Conservation (phyloP, 306 rosid species). For the Cicer bijugum region DNA sequence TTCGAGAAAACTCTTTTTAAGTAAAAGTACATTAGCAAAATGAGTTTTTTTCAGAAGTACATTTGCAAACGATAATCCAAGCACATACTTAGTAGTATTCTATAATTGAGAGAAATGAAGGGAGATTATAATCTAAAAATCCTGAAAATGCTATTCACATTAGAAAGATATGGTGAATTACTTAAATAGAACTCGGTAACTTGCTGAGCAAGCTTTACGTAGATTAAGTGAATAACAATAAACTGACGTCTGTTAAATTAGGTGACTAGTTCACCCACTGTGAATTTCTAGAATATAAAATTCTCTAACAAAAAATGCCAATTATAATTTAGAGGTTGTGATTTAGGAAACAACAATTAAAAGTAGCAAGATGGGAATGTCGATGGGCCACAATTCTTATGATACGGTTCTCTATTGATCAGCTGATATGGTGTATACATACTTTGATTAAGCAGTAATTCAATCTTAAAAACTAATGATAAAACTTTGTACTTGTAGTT, state of each 20-base stretch:
- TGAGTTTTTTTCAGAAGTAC: no score
- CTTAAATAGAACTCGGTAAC: background rate
- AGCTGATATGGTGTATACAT: conserved; percentile 1
- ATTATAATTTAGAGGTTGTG: background rate
- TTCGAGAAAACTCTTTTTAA: no score
- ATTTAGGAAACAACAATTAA: conserved; percentile 8
- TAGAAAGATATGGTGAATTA: background rate
- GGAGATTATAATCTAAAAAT: background rate
- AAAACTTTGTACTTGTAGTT: conserved; percentile 7
- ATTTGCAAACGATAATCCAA: no score
- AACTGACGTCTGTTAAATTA: background rate
- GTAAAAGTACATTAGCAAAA: no score
- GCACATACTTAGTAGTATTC: background rate
- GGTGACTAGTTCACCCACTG: background rate
- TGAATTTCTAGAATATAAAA: background rate
- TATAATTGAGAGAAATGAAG: background rate
- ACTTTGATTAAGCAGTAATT: conserved; percentile 9
- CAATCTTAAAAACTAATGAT: background rate
- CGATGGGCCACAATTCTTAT: conserved; percentile 19
- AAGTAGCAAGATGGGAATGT: conserved; percentile 27
- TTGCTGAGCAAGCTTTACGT: background rate
- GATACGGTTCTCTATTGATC: background rate
- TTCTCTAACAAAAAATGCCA: conserved; percentile 10
- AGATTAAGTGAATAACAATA: background rate
- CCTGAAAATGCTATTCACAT: background rate